Percentiles rank a stretch among this genome's conserved stretches.
Conservation (phyloP, 2,329 filamentous ascomycete species). For the Alternaria solani region DNA sequence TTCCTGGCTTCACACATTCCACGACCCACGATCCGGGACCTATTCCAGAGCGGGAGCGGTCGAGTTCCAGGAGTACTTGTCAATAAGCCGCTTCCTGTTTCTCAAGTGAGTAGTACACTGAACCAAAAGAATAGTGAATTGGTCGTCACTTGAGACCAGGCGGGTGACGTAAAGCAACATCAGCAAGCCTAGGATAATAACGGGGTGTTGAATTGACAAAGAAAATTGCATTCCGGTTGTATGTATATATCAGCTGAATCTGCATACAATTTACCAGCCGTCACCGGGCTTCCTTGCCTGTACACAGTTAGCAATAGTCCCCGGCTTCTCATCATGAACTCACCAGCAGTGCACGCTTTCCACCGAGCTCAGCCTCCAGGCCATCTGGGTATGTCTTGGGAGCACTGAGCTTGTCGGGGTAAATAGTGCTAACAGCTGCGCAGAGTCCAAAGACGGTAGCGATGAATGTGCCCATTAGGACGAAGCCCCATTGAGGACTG, state of each 20-base stretch:
- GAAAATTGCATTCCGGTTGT: slow-evolving; percentile 13
- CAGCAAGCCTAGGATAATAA: not conserved
- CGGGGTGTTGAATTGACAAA: slow-evolving; percentile 8
- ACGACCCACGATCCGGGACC: not conserved
- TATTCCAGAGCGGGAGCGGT: not conserved
- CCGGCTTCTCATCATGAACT: slow-evolving; percentile 19
- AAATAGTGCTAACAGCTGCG: slow-evolving; percentile 50
- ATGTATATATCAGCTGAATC: slow-evolving; percentile 10
- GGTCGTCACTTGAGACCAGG: not conserved
- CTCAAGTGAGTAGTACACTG: too few species aligned
- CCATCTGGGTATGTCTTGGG: slow-evolving; percentile 58
- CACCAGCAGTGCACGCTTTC: slow-evolving; percentile 53
- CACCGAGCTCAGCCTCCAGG: slow-evolving; percentile 59
- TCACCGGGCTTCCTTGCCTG: slow-evolving; percentile 37
- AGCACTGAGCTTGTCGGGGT: slow-evolving; percentile 57
- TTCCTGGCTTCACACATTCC: not conserved
- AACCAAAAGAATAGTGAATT: not conserved
- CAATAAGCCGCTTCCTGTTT: not conserved
- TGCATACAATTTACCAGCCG: slow-evolving; percentile 23
- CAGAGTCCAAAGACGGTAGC: slow-evolving; percentile 52
- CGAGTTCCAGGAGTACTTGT: not conserved
- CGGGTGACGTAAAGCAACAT: not conserved
- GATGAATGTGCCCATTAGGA: slow-evolving; percentile 60
- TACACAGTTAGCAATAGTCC: slow-evolving; percentile 11
- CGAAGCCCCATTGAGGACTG: slow-evolving; percentile 73